Percentiles rank a stretch among this genome's conserved stretches.
Conservation (phyloP, 169 alveolate genomes). For the Perkinsus chesapeaki region DNA sequence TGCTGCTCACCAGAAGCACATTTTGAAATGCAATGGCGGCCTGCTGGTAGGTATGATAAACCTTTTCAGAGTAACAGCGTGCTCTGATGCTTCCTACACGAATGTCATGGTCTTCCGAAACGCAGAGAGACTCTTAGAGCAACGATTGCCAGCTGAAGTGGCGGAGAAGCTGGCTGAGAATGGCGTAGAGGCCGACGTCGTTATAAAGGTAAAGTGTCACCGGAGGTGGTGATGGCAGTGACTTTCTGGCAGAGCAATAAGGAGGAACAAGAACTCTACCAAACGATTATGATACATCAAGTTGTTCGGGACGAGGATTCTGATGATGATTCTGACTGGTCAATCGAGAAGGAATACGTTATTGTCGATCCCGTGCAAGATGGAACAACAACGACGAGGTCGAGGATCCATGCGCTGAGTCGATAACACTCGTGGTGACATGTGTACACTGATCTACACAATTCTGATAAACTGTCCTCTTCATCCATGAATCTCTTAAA, state of each 20-base stretch:
- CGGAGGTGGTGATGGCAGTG: background rate
- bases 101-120: background rate
- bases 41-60: background rate
- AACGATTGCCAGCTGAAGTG: background rate
- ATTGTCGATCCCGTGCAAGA: background rate
- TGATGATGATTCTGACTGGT: background rate
- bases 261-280: background rate
- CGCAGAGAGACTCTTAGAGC: background rate
- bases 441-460: background rate
- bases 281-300: background rate
- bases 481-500: too few species aligned
- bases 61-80: background rate
- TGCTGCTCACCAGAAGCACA: background rate
- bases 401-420: background rate
- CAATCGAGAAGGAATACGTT: background rate
- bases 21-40: background rate
- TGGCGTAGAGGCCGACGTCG: background rate
- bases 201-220: background rate
- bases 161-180: background rate
- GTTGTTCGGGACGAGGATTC: background rate
- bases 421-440: background rate
- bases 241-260: background rate
- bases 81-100: background rate
- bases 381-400: too few species aligned
- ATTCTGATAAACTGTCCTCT: background rate